phyloP scores from a whole-genome alignment of 2,329 filamentous ascomycete species.

The Chaetomium sp. region DNA sequence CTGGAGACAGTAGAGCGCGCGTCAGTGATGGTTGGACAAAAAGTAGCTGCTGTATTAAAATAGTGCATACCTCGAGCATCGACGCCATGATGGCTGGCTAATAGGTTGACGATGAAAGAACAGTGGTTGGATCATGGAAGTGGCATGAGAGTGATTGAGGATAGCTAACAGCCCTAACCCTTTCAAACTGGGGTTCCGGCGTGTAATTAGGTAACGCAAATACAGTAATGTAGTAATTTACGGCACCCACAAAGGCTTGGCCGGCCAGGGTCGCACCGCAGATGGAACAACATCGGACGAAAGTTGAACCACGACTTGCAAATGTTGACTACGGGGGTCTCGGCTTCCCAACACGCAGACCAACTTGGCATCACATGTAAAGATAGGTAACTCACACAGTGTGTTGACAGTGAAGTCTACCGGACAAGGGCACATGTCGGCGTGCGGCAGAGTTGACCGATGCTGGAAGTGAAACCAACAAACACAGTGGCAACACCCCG shows the following conservation, averaged over 20 bases:
- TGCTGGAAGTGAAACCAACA: not conserved
- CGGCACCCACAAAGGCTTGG: not conserved
- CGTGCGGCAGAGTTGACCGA: not conserved
- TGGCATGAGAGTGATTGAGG: not conserved
- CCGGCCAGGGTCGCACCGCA: not conserved
- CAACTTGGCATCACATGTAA: not conserved
- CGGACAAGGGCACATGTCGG: not conserved
- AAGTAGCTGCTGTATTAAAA: not conserved
- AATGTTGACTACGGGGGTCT: not conserved
- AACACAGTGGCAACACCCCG: not conserved
- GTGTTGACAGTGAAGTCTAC: not conserved
- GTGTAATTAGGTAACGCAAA: not conserved
- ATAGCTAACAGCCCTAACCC: not conserved
- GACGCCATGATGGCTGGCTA: slow-evolving; percentile 30
- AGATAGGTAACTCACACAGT: not conserved
- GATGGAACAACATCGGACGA: not conserved
- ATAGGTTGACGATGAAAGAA: slow-evolving; percentile 12
- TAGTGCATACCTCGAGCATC: slow-evolving; percentile 33
- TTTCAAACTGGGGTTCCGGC: not conserved
- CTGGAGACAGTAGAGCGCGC: slow-evolving; percentile 31
- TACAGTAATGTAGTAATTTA: too few relatives aligned
- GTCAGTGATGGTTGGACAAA: slow-evolving; percentile 4
- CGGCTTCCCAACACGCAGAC: not conserved
- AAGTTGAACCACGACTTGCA: not conserved
- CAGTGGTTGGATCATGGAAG: too few relatives aligned